phyloP scores from a whole-genome alignment of 2,329 filamentous ascomycete species.

The Grosmannia serpens region DNA sequence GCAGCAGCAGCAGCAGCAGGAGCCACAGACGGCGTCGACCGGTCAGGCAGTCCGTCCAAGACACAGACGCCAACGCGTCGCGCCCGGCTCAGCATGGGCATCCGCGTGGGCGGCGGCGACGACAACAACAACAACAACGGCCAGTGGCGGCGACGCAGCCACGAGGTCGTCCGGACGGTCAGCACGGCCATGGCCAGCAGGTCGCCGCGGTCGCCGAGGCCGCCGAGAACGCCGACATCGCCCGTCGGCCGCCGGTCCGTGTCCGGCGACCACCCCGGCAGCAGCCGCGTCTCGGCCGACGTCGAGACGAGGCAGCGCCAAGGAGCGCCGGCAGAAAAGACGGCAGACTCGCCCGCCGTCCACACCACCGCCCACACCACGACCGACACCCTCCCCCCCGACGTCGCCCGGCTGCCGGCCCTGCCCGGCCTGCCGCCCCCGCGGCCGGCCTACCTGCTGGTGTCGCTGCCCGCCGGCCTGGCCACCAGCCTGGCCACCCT shows the following conservation, averaged over 20 bases:
- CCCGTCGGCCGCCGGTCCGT: constrained; percentile 3
- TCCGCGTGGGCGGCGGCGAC: constrained; percentile 41
- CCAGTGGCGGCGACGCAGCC: constrained; percentile 11
- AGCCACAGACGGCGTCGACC: background rate
- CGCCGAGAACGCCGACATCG: background rate
- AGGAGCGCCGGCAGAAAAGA: no score
- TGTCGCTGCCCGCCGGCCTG: constrained; percentile 55
- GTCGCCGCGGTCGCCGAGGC: background rate
- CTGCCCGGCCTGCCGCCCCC: constrained; percentile 25
- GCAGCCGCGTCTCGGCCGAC: no score
- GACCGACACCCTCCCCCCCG: no score
- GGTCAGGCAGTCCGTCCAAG: background rate
- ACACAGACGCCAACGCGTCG: constrained; percentile 6
- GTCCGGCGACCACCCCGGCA: background rate
- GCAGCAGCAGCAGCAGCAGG: no score
- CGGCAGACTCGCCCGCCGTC: no score
- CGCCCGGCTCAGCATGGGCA: constrained; percentile 19
- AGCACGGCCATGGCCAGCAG: background rate
- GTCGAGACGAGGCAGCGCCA: no score
- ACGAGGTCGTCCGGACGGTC: background rate
- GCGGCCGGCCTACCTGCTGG: constrained; percentile 45
- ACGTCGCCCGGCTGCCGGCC: constrained; percentile 13
- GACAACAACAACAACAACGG: constrained; percentile 13
- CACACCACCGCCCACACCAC: no score
- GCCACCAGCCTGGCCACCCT: constrained; percentile 52